Conservation (phyloP, 2,329 filamentous ascomycete genomes). For the Cercospora beticola region DNA sequence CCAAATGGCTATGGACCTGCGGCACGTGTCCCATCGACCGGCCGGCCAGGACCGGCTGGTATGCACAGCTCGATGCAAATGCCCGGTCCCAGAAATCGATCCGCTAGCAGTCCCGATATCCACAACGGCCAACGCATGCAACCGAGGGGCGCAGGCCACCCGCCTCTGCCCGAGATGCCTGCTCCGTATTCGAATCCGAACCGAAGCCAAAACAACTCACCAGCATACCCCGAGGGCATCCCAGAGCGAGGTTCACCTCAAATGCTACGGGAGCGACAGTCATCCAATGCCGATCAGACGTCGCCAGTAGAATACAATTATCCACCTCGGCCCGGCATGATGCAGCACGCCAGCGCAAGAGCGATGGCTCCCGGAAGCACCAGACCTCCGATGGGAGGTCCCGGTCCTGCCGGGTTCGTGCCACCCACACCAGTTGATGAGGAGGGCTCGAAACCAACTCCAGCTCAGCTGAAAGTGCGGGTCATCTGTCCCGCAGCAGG, state of each 20-base stretch:
- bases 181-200: conserved; percentile 45
- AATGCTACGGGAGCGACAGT: conserved; percentile 59
- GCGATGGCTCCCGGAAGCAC: conserved; percentile 42
- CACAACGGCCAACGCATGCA: conserved; percentile 64
- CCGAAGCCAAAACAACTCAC: conserved; percentile 79
- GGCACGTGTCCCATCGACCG: conserved; percentile 51
- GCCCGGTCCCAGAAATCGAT: conserved; percentile 65
- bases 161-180: conserved; percentile 37
- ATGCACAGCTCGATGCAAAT: conserved; percentile 56
- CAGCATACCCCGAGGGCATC: conserved; percentile 57
- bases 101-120: conserved; percentile 94
- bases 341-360: conserved; percentile 36
- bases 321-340: conserved; percentile 20
- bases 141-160: conserved; percentile 56
- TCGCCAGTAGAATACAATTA: conserved; percentile 27
- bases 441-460: conserved; percentile 51
- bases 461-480: conserved; percentile 87
- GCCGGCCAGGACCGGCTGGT: conserved; percentile 45
- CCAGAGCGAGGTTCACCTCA: conserved; percentile 70
- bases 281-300: conserved; percentile 23
- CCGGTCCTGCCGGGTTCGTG: conserved; percentile 19
- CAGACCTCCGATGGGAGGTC: conserved; percentile 21
- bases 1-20: conserved; percentile 61
- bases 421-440: conserved; percentile 23
- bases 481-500: conserved; percentile 77